A percentile compares a stretch with the other conserved stretches of the same genome.
phyloP scores from a whole-genome alignment of 129 eudicot genomes.

The Rutidosis leptorrhynchoides region DNA sequence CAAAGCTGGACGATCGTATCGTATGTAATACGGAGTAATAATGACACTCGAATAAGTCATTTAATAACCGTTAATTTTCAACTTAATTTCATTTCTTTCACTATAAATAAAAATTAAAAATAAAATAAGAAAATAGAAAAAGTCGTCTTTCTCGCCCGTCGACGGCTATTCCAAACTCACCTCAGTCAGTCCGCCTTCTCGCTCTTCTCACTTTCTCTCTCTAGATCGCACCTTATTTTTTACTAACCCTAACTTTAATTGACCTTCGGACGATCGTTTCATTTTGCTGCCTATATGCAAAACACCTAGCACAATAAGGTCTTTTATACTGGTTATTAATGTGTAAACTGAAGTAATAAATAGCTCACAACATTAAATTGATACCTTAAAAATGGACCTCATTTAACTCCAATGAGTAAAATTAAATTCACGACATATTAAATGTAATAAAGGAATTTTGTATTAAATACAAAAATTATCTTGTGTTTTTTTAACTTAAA shows the following conservation, averaged over 20 bases:
- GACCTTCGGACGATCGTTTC: not conserved
- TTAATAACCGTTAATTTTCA: not conserved
- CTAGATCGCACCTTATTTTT: slow-evolving; percentile 43
- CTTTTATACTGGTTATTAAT: no score
- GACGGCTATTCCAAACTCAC: slow-evolving; percentile 61
- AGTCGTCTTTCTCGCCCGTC: slow-evolving; percentile 51
- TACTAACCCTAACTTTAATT: not conserved
- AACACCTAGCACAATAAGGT: no score
- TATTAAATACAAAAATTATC: no score
- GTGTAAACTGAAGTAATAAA: no score
- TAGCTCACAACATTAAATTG: no score
- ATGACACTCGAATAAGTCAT: slow-evolving; percentile 23
- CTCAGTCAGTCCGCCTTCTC: slow-evolving; percentile 38
- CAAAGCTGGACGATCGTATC: slow-evolving; percentile 29
- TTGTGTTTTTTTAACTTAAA: no score
- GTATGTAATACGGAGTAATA: no score
- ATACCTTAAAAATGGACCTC: no score
- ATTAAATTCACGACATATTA: no score
- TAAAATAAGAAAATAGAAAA: slow-evolving; percentile 22
- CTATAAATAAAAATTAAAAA: not conserved
- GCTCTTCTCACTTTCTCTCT: slow-evolving; percentile 38
- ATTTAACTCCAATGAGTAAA: no score
- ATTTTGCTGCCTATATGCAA: no score
- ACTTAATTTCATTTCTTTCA: not conserved
- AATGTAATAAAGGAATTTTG: no score